Evolutionary conservation across 192 early-diverging fungal species (phyloP).

Genomic region (Backusella westeae): DNA sequence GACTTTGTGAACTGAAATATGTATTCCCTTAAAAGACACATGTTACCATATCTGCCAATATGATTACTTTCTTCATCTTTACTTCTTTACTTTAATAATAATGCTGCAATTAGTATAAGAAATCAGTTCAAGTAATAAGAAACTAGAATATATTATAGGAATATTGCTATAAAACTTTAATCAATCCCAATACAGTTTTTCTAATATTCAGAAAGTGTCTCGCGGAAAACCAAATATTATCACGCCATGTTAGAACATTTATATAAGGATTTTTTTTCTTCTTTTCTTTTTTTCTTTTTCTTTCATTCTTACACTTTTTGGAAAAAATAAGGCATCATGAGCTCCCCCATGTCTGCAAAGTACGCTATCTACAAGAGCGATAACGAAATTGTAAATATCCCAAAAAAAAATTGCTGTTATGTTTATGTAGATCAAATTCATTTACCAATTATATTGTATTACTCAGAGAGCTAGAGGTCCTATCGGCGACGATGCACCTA

Average conservation of each 20-base stretch:
- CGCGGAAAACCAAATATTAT: conserved; percentile 13
- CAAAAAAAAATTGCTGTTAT: neutral
- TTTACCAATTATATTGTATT: neutral
- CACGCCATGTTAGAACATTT: neutral
- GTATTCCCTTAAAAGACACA: neutral
- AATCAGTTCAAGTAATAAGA: neutral
- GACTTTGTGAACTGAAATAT: neutral
- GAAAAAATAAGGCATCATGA: neutral
- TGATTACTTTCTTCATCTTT: neutral
- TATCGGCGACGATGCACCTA: conserved; percentile 45
- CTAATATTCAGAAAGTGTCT: neutral
- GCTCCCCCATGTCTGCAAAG: conserved; percentile 1
- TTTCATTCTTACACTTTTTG: neutral
- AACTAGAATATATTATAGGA: neutral
- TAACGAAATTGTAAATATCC: conserved; percentile 1
- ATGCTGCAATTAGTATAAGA: neutral
- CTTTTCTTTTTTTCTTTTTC: neutral
- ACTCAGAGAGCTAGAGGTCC: conserved; percentile 31
- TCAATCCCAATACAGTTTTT: neutral
- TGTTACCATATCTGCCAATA: neutral
- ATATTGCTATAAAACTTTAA: neutral
- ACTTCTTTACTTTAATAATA: neutral
- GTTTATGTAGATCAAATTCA: neutral
- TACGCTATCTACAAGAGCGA: conserved; percentile 10
- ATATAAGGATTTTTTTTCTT: neutral